A percentile compares a stretch with the other conserved stretches of the same genome.
Evolutionary conservation across 176 grass and related monocot species (phyloP).

Genomic region (Carex cristatella): DNA sequence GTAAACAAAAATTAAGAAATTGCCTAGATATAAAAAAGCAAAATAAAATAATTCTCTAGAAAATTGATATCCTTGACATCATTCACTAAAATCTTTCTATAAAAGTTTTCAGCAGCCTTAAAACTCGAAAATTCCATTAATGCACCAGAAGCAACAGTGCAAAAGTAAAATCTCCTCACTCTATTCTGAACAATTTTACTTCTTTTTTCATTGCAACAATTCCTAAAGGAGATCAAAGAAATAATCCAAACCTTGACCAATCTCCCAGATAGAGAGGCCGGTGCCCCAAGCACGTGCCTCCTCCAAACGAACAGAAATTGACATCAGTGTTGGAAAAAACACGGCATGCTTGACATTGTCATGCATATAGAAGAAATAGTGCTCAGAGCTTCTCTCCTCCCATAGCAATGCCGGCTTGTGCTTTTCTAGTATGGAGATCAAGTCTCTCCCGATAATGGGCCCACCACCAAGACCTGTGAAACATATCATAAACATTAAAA

Average conservation of each 20-base stretch:
- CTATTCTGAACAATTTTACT: background rate
- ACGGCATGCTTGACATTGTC: conserved; percentile 59
- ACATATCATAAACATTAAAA: conserved; percentile 15
- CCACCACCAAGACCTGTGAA: conserved; percentile 47
- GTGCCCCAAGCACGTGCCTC: conserved; percentile 61
- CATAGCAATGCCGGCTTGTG: conserved; percentile 62
- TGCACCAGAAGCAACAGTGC: background rate
- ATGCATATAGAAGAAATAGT: conserved; percentile 69
- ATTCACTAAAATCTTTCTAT: background rate
- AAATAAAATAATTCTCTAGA: background rate
- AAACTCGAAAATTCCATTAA: background rate
- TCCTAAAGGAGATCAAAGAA: conserved; percentile 79
- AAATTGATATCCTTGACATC: background rate
- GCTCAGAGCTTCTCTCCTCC: conserved; percentile 80
- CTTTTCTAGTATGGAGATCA: conserved; percentile 61
- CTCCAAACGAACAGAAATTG: conserved; percentile 64
- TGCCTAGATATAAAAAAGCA: background rate
- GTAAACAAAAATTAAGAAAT: background rate
- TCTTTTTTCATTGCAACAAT: background rate
- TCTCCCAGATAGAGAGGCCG: conserved; percentile 85
- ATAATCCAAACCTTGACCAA: conserved; percentile 89
- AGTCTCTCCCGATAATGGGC: conserved; percentile 68
- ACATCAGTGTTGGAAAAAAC: conserved; percentile 74
- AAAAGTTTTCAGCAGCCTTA: background rate
- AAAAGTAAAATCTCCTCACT: conserved; percentile 10